Conservation (phyloP, 2,329 filamentous ascomycete species). For the Neofusicoccum cordaticola region DNA sequence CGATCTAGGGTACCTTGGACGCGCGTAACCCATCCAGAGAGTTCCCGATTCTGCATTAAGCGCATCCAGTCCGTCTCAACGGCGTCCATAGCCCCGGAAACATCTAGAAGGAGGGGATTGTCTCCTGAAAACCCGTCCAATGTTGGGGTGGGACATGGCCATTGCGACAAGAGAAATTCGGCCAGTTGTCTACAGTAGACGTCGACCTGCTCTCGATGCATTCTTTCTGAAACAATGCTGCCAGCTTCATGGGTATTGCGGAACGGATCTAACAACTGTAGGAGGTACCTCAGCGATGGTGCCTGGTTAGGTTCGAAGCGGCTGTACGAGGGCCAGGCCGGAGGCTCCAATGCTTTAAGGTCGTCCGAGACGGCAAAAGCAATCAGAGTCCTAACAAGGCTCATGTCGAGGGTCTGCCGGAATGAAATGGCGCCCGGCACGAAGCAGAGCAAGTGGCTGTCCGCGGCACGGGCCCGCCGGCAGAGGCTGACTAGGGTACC, state of each 20-base stretch:
- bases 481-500: slow-evolving; percentile 44
- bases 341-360: slow-evolving; percentile 39
- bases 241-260: neutral
- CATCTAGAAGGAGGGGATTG: slow-evolving; percentile 27
- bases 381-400: slow-evolving; percentile 43
- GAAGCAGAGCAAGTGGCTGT: slow-evolving; percentile 47
- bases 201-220: neutral
- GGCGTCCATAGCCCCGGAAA: slow-evolving; percentile 38
- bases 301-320: slow-evolving; percentile 37
- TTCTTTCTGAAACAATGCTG: slow-evolving; percentile 20
- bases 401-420: slow-evolving; percentile 36
- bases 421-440: slow-evolving; percentile 47
- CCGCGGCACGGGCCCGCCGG: slow-evolving; percentile 22
- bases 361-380: slow-evolving; percentile 44
- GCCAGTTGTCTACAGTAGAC: slow-evolving; percentile 40
- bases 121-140: neutral
- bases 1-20: slow-evolving; percentile 43
- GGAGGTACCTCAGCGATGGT: slow-evolving; percentile 33
- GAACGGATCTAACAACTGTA: slow-evolving; percentile 17
- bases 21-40: slow-evolving; percentile 43
- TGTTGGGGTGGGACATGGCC: slow-evolving; percentile 36
- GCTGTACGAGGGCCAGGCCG: slow-evolving; percentile 29
- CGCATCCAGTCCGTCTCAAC: slow-evolving; percentile 49
- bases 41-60: slow-evolving; percentile 47
- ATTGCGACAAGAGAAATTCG: slow-evolving; percentile 36